Evolutionary conservation across 495 filamentous ascomycete genomes (phyloP).

Genomic region (Hypoxylon cercidicola): DNA sequence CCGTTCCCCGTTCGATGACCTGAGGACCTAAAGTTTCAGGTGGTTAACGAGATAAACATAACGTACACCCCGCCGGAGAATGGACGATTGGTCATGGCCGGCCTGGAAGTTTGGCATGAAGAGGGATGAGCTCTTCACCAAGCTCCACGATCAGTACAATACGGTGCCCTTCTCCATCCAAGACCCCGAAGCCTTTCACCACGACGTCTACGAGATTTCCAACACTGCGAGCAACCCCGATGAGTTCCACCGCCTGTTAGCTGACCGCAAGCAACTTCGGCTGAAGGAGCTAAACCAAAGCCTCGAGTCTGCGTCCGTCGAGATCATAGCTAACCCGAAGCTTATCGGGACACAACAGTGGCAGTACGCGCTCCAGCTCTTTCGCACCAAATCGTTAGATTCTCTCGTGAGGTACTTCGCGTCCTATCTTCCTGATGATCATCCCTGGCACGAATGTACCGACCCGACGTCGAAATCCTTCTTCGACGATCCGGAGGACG

Average conservation of each 20-base stretch:
- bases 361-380: conserved; percentile 61
- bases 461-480: conserved; percentile 46
- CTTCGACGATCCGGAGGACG: conserved; percentile 50
- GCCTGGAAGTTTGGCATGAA: conserved; percentile 60
- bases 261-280: conserved; percentile 57
- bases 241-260: conserved; percentile 59
- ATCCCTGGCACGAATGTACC: conserved; percentile 48
- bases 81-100: conserved; percentile 62
- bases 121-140: conserved; percentile 49
- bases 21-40: conserved; percentile 5
- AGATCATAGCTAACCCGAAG: conserved; percentile 62
- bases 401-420: conserved; percentile 63
- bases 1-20: conserved; percentile 10
- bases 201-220: conserved; percentile 56
- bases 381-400: conserved; percentile 61
- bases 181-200: conserved; percentile 48
- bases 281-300: conserved; percentile 58
- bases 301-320: conserved; percentile 60
- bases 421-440: conserved; percentile 59
- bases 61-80: conserved; percentile 40
- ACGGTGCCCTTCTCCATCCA: conserved; percentile 46
- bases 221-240: conserved; percentile 51
- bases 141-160: conserved; percentile 49
- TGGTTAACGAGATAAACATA: conserved; percentile 13
- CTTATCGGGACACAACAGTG: conserved; percentile 63